phyloP scores from a whole-genome alignment of 148 eudicot genomes.

The Diospyros lotus region DNA sequence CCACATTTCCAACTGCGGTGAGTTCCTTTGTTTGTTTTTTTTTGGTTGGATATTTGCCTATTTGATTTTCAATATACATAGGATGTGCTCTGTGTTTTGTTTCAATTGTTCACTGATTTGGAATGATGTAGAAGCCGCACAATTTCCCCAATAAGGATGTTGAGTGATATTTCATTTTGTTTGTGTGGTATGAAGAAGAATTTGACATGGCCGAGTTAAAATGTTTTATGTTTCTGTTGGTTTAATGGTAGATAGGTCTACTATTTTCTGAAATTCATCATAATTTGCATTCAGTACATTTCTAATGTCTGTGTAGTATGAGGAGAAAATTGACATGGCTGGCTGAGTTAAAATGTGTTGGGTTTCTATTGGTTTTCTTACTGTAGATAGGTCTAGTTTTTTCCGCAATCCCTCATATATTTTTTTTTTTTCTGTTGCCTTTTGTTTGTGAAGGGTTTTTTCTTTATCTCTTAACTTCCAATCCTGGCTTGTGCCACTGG shows the following conservation, averaged over 20 bases:
- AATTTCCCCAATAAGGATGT: not conserved
- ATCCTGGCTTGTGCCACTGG: not conserved
- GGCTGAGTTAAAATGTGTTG: no score
- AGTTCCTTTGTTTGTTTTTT: conserved; percentile 19
- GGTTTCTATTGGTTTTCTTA: not conserved
- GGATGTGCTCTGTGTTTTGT: not conserved
- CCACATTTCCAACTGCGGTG: conserved; percentile 90
- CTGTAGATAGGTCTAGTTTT: not conserved
- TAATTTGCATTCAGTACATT: no score
- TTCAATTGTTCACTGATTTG: not conserved
- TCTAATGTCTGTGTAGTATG: no score
- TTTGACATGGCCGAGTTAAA: not conserved
- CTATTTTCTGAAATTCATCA: no score
- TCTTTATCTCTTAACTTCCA: not conserved
- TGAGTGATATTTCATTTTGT: no score
- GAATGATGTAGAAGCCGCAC: not conserved
- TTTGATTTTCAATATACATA: not conserved
- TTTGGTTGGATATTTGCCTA: not conserved
- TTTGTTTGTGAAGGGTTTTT: not conserved
- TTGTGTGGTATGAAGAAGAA: not conserved
- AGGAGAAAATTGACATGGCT: no score
- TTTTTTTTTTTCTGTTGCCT: not conserved
- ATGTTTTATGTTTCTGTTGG: not conserved
- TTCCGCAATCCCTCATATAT: not conserved
- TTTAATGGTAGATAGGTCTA: no score